Evolutionary conservation across 2,329 filamentous ascomycete species (phyloP), one percentile per base, ranked within the genome.

Genomic region (Calonectria pseudoreteaudii): DNA sequence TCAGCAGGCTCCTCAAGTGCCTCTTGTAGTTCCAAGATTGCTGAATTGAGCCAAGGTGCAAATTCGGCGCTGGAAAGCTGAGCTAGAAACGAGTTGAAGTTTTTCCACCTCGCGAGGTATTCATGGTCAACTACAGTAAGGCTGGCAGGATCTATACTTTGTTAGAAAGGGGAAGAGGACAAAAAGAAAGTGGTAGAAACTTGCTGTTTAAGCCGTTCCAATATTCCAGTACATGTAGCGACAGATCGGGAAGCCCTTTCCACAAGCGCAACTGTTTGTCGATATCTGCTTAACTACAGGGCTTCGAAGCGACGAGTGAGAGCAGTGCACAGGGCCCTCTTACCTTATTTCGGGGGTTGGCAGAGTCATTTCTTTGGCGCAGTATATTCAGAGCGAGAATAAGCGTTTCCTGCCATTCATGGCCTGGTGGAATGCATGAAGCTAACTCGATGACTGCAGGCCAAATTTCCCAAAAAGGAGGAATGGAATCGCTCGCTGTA

Each of bases 381-480:
- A 58, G 52, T 58, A 58, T 58, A 36, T 58, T 36, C 23, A 58
- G 20, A 23, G 52, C 52, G 13, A 58, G 52, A 58, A 58, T 2
- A 8, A 58, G 52, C 23, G 10, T 58, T 14, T 36, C 31, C 20
- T 58, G 52, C 30, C 30, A 58, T 58, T 58, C 30, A 20, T 58
- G 52, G 20, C 30, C 52, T 36, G 52, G 52, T 36, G 52, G 30
- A 23, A 58, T 58, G 20, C 52, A 58, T 36, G 52, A 58, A 23
- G 52, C 52, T 10, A 36, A 2, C 20, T 30, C 13, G 20, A 58
- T 58, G 20, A 58, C 52, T 23, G 52, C 52, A 58, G 52, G 52
- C 52, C 52, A 58, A 58, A 58, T 58, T 58, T 58, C 30, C 52
- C 52, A 58, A 58, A 58, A 23, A 23, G 52, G 52, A 58, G 52